Conservation (phyloP, 1,284 basidiomycete genomes). For the Amylostereum chailletii region DNA sequence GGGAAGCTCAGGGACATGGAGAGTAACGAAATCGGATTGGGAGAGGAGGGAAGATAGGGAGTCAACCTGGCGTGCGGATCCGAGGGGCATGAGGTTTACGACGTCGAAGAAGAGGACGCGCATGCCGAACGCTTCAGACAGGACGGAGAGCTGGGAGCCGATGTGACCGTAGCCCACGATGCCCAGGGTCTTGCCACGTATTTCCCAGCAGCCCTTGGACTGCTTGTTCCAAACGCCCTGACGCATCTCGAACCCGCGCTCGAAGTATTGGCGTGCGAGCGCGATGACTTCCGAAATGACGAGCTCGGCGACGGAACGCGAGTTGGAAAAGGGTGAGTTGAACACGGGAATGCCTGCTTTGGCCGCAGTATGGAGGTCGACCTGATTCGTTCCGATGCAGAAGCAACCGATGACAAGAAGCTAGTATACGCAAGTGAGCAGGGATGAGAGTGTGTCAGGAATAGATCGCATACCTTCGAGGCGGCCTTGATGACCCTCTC, state of each 20-base stretch:
- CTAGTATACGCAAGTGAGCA: constrained; percentile 30
- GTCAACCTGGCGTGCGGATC: constrained; percentile 86
- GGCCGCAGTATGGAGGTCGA: constrained; percentile 82
- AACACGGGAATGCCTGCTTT: constrained; percentile 94
- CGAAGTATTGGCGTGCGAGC: constrained; percentile 90
- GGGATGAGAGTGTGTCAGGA: constrained; percentile 3
- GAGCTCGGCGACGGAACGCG: constrained; percentile 96
- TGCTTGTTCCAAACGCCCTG: constrained; percentile 98
- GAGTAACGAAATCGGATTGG: constrained; percentile 87
- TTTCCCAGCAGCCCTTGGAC: constrained; percentile 96
- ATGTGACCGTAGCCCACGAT: constrained; percentile 99
- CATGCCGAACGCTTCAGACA: constrained; percentile 96
- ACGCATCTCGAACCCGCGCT: constrained; percentile 85
- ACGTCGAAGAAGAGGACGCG: constrained; percentile 95
- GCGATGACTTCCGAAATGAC: constrained; percentile 93
- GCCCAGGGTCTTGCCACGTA: constrained; percentile 95
- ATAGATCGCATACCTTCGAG: constrained; percentile 46
- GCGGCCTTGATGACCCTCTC: constrained; percentile 83
- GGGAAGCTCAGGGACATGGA: constrained; percentile 94
- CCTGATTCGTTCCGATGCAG: constrained; percentile 99
- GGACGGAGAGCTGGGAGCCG: constrained; percentile 93
- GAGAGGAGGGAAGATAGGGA: constrained; percentile 73
- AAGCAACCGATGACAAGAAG: constrained; percentile 97
- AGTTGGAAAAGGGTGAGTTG: constrained; percentile 99
- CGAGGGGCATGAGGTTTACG: constrained; percentile 96